These are phyloP conservation scores for Dioscorea alata DNA, from an alignment of 106 monocot genomes.

Conservation along the genomic window DNA sequence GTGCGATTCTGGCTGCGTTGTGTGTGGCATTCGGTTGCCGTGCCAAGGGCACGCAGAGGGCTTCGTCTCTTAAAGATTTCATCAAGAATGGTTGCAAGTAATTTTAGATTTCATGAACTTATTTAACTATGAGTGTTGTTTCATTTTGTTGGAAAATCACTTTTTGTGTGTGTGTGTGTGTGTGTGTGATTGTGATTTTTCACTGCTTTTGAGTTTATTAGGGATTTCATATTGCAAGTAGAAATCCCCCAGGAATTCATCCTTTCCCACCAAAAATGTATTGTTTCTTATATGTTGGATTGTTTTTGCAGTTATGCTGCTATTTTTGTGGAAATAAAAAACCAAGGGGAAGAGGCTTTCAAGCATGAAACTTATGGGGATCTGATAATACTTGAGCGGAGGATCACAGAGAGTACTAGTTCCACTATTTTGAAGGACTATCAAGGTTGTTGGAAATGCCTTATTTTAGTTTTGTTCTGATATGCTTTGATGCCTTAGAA, in stretches of 20 bases:
- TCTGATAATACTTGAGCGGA: slow-evolving; percentile 67
- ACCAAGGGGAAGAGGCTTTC: slow-evolving; percentile 86
- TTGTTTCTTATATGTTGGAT: too few species aligned
- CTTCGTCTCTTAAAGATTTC: slow-evolving; percentile 78
- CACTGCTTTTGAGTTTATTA: too few species aligned
- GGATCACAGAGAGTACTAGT: slow-evolving; percentile 66
- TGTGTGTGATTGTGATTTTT: too few species aligned
- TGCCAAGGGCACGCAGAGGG: slow-evolving; percentile 83
- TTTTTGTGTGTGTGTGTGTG: too few species aligned
- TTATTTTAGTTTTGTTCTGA: background rate
- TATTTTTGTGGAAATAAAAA: slow-evolving; percentile 74
- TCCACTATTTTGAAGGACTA: slow-evolving; percentile 66
- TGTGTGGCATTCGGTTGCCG: slow-evolving; percentile 92
- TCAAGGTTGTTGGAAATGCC: slow-evolving; percentile 39
- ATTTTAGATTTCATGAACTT: background rate
- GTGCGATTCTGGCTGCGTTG: slow-evolving; percentile 84
- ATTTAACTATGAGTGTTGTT: too few species aligned
- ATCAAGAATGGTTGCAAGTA: slow-evolving; percentile 96
- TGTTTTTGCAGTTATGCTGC: slow-evolving; percentile 62
- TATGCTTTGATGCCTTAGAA: too few species aligned
- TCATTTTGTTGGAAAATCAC: too few species aligned
- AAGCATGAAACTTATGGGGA: slow-evolving; percentile 74
- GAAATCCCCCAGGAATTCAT: too few species aligned
- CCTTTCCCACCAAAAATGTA: too few species aligned
- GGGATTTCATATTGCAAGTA: too few species aligned